A percentile compares a stretch with the other conserved stretches of the same genome.
phyloP scores from a whole-genome alignment of 441 rosid species.

The Jatropha podagrica region DNA sequence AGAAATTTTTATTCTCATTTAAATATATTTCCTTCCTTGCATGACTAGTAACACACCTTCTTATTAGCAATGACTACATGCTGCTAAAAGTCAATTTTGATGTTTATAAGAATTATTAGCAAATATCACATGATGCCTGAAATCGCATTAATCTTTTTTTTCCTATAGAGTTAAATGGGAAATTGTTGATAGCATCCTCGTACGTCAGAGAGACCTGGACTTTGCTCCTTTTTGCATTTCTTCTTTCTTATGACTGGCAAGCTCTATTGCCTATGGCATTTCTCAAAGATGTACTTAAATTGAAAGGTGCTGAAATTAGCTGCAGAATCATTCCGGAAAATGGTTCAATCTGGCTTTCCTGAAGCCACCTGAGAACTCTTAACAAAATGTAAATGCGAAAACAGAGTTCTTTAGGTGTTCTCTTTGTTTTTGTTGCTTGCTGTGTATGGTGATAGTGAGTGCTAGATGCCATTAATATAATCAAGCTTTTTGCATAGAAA shows the following conservation, averaged over 20 bases:
- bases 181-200: neutral
- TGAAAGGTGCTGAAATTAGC: neutral
- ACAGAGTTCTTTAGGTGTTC: slow-evolving; percentile 9
- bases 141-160: neutral
- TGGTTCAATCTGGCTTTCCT: neutral
- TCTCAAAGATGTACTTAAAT: slow-evolving; percentile 5
- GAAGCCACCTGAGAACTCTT: slow-evolving; percentile 1
- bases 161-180: slow-evolving; percentile 9
- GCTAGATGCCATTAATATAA: neutral
- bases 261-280: neutral
- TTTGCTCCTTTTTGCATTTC: neutral
- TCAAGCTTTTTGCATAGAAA: slow-evolving; percentile 6
- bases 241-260: neutral
- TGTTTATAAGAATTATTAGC: too few relatives aligned
- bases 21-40: too few relatives aligned
- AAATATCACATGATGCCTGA: too few relatives aligned
- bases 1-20: neutral
- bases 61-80: too few relatives aligned
- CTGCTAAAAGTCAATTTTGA: too few relatives aligned
- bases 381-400: slow-evolving; percentile 19
- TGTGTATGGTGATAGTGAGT: neutral
- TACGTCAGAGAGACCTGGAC: neutral
- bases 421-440: neutral
- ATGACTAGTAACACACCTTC: too few relatives aligned
- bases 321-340: neutral